Percentiles rank a stretch among this genome's conserved stretches.
Conservation (phyloP, 768 basidiomycete species). For the Panaeolus papilionaceus region DNA sequence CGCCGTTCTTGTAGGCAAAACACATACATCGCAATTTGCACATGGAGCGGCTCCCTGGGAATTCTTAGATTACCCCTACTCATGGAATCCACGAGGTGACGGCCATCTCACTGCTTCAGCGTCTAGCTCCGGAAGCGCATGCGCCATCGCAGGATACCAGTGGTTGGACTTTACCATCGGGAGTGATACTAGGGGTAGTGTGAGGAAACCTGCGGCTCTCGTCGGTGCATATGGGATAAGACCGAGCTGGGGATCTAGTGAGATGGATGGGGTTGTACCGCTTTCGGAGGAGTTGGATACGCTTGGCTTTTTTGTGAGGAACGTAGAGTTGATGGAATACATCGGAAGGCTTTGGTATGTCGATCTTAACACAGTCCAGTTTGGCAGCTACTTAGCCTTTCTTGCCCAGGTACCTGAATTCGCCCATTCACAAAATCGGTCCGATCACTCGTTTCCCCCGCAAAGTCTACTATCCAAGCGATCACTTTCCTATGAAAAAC, state of each 20-base stretch:
- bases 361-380: background rate
- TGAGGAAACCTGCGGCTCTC: conserved; percentile 45
- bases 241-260: conserved; percentile 39
- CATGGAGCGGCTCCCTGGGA: conserved; percentile 51
- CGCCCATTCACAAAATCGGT: conserved; percentile 32
- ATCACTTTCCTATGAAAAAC: conserved; percentile 41
- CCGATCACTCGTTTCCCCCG: conserved; percentile 35
- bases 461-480: conserved; percentile 39
- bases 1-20: conserved; percentile 58
- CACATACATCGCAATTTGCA: conserved; percentile 59
- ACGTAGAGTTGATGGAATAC: conserved; percentile 37
- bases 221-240: conserved; percentile 45
- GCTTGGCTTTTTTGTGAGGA: conserved; percentile 42
- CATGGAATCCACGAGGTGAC: conserved; percentile 45
- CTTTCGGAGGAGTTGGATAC: conserved; percentile 48
- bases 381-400: conserved; percentile 1
- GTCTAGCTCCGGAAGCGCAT: conserved; percentile 46
- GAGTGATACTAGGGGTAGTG: conserved; percentile 46
- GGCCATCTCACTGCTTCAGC: conserved; percentile 43
- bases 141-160: conserved; percentile 43
- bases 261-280: conserved; percentile 40
- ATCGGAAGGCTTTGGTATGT: conserved; percentile 38
- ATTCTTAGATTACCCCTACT: conserved; percentile 41
- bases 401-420: conserved; percentile 37
- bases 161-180: conserved; percentile 47